Percentiles rank a stretch among this genome's conserved stretches.
phyloP scores from a whole-genome alignment of 768 basidiomycete species.

The Lactarius quietus region DNA sequence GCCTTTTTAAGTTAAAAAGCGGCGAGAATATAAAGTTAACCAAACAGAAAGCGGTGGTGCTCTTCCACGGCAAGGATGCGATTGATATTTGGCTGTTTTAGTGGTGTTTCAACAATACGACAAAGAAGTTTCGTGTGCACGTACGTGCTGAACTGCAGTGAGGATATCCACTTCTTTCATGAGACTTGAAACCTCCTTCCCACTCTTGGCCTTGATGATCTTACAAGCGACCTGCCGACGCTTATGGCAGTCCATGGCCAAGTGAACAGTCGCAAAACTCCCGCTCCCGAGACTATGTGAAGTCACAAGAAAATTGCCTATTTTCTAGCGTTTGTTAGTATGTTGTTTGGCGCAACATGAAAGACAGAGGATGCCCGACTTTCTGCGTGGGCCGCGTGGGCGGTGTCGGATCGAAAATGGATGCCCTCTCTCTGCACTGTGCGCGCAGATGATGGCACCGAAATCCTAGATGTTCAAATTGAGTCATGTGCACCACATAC shows the following conservation, averaged over 20 bases:
- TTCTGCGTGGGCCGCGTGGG: slow-evolving; percentile 53
- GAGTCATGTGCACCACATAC: neutral
- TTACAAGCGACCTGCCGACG: slow-evolving; percentile 82
- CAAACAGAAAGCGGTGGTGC: slow-evolving; percentile 56
- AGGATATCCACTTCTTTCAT: slow-evolving; percentile 80
- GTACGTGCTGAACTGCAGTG: slow-evolving; percentile 66
- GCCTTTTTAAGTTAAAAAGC: neutral
- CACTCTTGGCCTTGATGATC: slow-evolving; percentile 63
- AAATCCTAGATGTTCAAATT: slow-evolving; percentile 45
- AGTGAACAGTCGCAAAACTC: slow-evolving; percentile 77
- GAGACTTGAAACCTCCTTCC: slow-evolving; percentile 54
- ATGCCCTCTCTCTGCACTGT: slow-evolving; percentile 47
- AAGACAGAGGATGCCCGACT: slow-evolving; percentile 35
- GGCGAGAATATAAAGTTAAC: slow-evolving; percentile 4
- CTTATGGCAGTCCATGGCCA: slow-evolving; percentile 61
- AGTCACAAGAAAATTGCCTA: slow-evolving; percentile 70
- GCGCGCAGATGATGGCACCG: slow-evolving; percentile 59
- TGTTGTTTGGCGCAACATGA: neutral
- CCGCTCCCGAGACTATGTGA: slow-evolving; percentile 78
- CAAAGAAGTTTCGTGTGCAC: slow-evolving; percentile 23
- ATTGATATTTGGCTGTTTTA: slow-evolving; percentile 72
- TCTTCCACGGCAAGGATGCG: slow-evolving; percentile 68
- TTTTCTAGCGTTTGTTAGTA: slow-evolving; percentile 38
- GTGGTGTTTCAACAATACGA: neutral
- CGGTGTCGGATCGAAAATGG: slow-evolving; percentile 60